A percentile compares a stretch with the other conserved stretches of the same genome.
Conservation (phyloP, 2,329 filamentous ascomycete genomes). For the Emergomyces africanus region DNA sequence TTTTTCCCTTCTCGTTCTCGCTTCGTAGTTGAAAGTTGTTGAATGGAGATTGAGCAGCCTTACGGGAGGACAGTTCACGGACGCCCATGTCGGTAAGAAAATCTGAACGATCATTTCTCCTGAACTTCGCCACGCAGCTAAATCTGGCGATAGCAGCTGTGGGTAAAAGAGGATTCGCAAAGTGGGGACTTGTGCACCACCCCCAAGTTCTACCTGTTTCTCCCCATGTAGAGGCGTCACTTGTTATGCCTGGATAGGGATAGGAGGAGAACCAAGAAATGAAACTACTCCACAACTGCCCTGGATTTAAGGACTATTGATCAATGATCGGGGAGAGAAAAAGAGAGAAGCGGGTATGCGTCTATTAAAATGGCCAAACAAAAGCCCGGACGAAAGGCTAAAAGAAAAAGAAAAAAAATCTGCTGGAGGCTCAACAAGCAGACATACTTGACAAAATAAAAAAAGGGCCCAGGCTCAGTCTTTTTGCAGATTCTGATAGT, state of each 20-base stretch:
- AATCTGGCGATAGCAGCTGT: not conserved
- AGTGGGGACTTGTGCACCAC: not conserved
- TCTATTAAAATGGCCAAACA: not conserved
- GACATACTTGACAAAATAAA: not conserved
- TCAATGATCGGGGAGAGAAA: too few species aligned
- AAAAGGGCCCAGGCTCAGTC: not conserved
- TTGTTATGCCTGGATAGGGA: not conserved
- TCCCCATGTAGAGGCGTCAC: too few species aligned
- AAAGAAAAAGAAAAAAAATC: too few species aligned
- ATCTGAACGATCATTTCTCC: not conserved
- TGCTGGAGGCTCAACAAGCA: not conserved
- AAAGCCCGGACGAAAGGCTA: not conserved
- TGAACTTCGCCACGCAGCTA: not conserved
- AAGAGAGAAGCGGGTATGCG: not conserved
- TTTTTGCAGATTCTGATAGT: not conserved
- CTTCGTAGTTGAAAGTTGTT: not conserved
- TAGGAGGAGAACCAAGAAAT: not conserved
- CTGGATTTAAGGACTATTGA: not conserved
- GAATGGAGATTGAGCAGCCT: not conserved
- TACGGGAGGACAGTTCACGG: too few species aligned
- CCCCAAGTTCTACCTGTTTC: too few species aligned
- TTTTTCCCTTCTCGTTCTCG: too few species aligned
- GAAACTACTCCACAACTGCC: not conserved
- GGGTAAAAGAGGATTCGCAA: not conserved
- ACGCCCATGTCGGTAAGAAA: not conserved